Base-by-base conservation (phyloP, 148 eudicot species). In the Fallopia convolvulus region DNA sequence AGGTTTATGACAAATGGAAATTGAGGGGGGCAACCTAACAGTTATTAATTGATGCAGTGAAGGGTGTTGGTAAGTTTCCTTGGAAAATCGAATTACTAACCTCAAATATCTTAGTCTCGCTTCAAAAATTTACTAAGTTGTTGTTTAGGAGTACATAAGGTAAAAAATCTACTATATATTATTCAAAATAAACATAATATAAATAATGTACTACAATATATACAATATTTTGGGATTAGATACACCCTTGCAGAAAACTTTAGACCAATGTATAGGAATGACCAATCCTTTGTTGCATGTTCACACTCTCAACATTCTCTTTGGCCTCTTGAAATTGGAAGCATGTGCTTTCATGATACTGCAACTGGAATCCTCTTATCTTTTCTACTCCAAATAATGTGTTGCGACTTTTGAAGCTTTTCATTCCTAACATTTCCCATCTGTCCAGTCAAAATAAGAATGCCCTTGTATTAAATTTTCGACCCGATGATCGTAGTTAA, bases 271-370 rank as follows among this genome's bases (percentile, higher is more conserved):
- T 55, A 1, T n/a, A 26, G 61, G 61, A 55, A 55, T 55, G 61
- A 63, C 39, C 68, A 61, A 61, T 14, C 39, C 39, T 63, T 63
- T 63, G 11, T 26, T 63, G 30, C 70, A 26, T 26, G 70, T 63
- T 63, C 70, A 30, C 70, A 63, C 70, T 58, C 33, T 63, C 30
- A 10, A 10, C 61, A 30, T 26, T 61, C 68, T 4, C 55, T 17
- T 50, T 15, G n/a, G 8, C 68, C 15, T 26, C 68, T 12, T 58
- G 3, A 61, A 55, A 18, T 55, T 55, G 61, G 10, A 55, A 18
- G 26, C 61, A 55, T 55, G 61, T 55, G 61, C 61, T 55, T 55
- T n/a, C 61, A 55, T 55, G 61, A 55, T 55, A 18, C 61, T n/a
- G 61, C 7, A n/a, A 55, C 23, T n/a, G 9, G 23, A 55, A 55